phyloP scores from a whole-genome alignment of 2,329 filamentous ascomycete genomes.

The Beauveria bassiana region DNA sequence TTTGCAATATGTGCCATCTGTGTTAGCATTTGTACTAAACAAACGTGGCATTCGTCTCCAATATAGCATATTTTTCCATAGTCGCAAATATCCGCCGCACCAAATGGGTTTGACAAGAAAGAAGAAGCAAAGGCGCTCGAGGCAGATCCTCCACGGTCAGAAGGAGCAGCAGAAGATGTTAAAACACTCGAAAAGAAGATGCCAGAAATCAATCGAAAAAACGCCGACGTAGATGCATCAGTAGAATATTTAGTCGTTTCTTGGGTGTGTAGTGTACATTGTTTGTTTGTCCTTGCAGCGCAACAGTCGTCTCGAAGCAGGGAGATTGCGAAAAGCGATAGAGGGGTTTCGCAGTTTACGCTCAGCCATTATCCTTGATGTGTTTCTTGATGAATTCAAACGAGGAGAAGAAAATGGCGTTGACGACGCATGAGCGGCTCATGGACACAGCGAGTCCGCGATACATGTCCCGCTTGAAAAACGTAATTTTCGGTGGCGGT shows the following conservation, averaged over 20 bases:
- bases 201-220: not conserved
- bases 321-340: not conserved
- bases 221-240: conserved; percentile 10
- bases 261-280: not conserved
- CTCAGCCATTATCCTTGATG: conserved; percentile 40
- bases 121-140: not conserved
- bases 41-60: not conserved
- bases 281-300: not conserved
- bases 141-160: not conserved
- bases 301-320: not conserved
- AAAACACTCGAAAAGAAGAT: not conserved
- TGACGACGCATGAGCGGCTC: conserved; percentile 72
- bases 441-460: conserved; percentile 77
- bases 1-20: not conserved
- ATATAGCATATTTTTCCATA: not conserved
- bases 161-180: not conserved
- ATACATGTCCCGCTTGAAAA: conserved; percentile 73
- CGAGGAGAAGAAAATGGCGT: conserved; percentile 83
- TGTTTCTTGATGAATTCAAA: conserved; percentile 77
- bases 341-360: too few relatives aligned
- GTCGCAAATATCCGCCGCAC: not conserved
- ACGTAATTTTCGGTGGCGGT: conserved; percentile 64
- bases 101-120: not conserved
- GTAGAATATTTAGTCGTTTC: not conserved
- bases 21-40: not conserved